phyloP scores from a whole-genome alignment of 805 yeast genomes.

The Ogataea pini region DNA sequence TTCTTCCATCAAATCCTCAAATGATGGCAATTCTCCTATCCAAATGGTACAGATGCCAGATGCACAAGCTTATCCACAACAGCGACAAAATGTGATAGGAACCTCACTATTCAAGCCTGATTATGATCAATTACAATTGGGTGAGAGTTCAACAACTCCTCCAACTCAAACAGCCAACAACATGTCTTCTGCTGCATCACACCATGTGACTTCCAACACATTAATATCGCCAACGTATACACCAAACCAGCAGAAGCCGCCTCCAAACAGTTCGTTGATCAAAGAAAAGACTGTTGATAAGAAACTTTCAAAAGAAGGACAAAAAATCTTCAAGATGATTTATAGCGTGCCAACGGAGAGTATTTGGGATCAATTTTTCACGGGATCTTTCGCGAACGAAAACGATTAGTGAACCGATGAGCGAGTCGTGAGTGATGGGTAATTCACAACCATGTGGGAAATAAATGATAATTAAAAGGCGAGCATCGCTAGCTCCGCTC shows the following conservation, averaged over 20 bases:
- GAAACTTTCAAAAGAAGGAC: constrained; percentile 46
- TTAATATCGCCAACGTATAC: neutral
- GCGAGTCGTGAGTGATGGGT: too few relatives aligned
- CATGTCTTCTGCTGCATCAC: too few relatives aligned
- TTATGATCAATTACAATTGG: neutral
- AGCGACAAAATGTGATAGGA: neutral
- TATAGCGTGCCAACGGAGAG: constrained; percentile 64
- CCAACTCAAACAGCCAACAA: constrained; percentile 2
- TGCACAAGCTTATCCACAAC: neutral
- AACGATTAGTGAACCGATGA: too few relatives aligned
- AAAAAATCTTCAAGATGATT: constrained; percentile 58
- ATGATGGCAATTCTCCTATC: constrained; percentile 22
- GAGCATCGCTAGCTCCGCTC: too few relatives aligned
- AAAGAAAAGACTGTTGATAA: constrained; percentile 11
- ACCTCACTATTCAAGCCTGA: neutral
- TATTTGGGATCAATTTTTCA: constrained; percentile 68
- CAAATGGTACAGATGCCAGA: constrained; percentile 6
- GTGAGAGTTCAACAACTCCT: constrained; percentile 1
- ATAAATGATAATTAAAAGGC: too few relatives aligned
- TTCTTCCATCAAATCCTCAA: constrained; percentile 26
- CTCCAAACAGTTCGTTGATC: neutral
- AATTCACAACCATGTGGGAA: too few relatives aligned
- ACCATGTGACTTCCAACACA: too few relatives aligned
- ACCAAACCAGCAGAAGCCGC: too few relatives aligned
- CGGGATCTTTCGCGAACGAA: constrained; percentile 27